Evolutionary conservation across 257 asterid species (phyloP), one percentile per base, ranked within the genome.

Genomic region (Rubia yunnanensis): DNA sequence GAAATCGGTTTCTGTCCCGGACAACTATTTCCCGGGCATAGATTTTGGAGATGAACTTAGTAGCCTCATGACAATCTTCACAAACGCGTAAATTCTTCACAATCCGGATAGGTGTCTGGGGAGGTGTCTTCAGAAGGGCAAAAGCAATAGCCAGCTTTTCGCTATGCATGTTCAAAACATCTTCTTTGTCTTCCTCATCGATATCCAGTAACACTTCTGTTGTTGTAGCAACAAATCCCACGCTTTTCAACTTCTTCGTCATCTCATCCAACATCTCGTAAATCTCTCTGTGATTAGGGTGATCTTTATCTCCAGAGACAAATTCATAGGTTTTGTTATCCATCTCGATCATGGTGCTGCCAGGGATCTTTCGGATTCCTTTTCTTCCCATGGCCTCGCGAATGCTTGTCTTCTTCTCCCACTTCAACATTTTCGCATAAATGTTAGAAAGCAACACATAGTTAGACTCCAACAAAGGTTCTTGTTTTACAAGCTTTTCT

Each of bases 281-380:
- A 24, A 84, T 84, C 78, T 77, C 74, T 27, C 38, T 27, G 28
- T 72, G 67, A 17, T 77, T 69, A 3, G 31, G 26, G 6, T 80
- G 85, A 34, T 78, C 74, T 79, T 77, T 80, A 74, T 86, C 91
- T 22, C 92, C 89, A 0, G 84, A 82, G 18, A 85, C 82, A 68
- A 83, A 80, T 75, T 85, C 91, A 54, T 73, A 63, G 17, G 80
- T 82, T 52, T 73, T 75, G 59, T 63, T 80, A 70, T 67, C 84
- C 23, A 81, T 78, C 80, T 85, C 95, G 48, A 89, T 77, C 91
- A 87, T 81, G 52, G 89, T 79, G 78, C 89, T 87, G n/a, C 96
- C 96, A 0, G 96, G 91, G 38, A 70, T 74, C 81, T 90, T 90
- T 60, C 65, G 80, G 31, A 88, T 77, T 70, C 91, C 97, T 62